Conservation (phyloP, 2,329 filamentous ascomycete genomes). For the Fusarium paranaense region DNA sequence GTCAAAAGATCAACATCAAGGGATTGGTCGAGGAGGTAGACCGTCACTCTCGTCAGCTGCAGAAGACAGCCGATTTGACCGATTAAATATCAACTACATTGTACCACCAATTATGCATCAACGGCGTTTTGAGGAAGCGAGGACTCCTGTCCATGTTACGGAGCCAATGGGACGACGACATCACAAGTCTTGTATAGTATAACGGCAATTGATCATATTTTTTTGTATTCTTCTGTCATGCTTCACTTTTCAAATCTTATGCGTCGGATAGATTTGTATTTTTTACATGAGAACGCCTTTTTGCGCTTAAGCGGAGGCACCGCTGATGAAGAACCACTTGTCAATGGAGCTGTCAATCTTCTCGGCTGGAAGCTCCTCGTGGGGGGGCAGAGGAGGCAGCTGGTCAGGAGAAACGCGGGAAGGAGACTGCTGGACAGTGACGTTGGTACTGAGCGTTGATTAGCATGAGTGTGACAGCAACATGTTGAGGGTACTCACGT, state of each 20-base stretch:
- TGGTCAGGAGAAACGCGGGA: slow-evolving; percentile 76
- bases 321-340: slow-evolving; percentile 99
- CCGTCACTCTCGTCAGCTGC: slow-evolving; percentile 84
- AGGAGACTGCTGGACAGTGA: slow-evolving; percentile 78
- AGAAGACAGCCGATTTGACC: slow-evolving; percentile 83
- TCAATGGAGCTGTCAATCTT: slow-evolving; percentile 97
- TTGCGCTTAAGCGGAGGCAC: slow-evolving; percentile 79
- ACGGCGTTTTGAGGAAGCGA: slow-evolving; percentile 48
- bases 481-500: slow-evolving; percentile 70
- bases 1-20: slow-evolving; percentile 84
- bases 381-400: slow-evolving; percentile 80
- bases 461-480: no score
- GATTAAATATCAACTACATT: slow-evolving; percentile 52
- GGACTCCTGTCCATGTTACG: slow-evolving; percentile 33
- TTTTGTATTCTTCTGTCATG: slow-evolving; percentile 35
- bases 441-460: no score
- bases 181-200: slow-evolving; percentile 43
- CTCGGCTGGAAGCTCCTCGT: slow-evolving; percentile 84
- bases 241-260: slow-evolving; percentile 31
- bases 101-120: slow-evolving; percentile 46
- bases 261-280: slow-evolving; percentile 19
- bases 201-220: slow-evolving; percentile 37
- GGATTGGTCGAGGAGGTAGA: slow-evolving; percentile 90
- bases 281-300: slow-evolving; percentile 31
- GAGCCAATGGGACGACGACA: slow-evolving; percentile 31